phyloP scores from a whole-genome alignment of 208 protist genomes.

The Tritrichomonas foetus region DNA sequence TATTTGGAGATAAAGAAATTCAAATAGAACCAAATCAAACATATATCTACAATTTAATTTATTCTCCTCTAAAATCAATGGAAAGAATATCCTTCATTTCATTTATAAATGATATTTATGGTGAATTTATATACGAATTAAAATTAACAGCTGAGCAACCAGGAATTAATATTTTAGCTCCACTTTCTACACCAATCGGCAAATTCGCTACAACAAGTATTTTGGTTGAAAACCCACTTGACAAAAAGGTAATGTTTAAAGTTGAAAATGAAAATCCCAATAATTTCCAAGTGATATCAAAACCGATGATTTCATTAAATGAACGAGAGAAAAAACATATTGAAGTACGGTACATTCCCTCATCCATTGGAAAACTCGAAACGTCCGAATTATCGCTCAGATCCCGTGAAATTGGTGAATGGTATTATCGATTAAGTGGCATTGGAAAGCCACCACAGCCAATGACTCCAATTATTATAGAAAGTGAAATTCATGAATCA shows the following conservation, averaged over 20 bases:
- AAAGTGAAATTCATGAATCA: background rate
- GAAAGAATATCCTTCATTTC: background rate
- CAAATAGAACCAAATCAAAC: background rate
- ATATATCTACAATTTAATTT: background rate
- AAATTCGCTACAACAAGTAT: background rate
- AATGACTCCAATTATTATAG: background rate
- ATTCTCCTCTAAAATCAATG: background rate
- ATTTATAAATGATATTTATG: background rate
- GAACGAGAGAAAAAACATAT: background rate
- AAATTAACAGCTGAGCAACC: background rate
- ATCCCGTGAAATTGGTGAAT: slow-evolving; percentile 10
- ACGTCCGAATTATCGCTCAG: background rate
- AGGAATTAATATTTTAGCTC: background rate
- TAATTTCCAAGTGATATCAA: background rate
- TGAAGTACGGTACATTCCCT: background rate
- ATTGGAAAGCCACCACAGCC: slow-evolving; percentile 3
- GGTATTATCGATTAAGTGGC: background rate
- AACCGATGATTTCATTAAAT: background rate
- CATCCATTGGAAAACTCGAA: background rate
- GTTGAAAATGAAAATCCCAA: background rate
- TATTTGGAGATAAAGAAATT: background rate
- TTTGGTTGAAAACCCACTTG: background rate
- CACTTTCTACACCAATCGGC: background rate
- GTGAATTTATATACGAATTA: background rate
- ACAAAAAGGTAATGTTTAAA: background rate